These are phyloP conservation scores for Hyphopichia burtonii DNA, from an alignment of 1,139 yeast species.

Conservation along the genomic window DNA sequence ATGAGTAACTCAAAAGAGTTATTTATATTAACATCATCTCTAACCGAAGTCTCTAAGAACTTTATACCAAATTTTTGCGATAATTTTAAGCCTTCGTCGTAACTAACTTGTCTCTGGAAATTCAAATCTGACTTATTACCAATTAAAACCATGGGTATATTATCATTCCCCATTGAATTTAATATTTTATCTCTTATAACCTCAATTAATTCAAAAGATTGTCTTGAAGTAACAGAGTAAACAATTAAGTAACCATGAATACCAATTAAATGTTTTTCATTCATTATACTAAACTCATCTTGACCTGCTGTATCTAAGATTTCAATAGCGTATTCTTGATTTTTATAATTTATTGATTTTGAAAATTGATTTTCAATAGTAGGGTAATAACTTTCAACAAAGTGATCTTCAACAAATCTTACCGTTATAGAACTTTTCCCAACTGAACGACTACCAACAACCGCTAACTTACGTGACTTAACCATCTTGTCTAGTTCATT, in stretches of 20 bases:
- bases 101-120: constrained; percentile 62
- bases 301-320: constrained; percentile 95
- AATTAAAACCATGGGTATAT: constrained; percentile 75
- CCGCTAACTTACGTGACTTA: constrained; percentile 75
- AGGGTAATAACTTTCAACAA: constrained; percentile 88
- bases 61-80: constrained; percentile 64
- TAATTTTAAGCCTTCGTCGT: constrained; percentile 61
- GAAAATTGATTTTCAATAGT: constrained; percentile 89
- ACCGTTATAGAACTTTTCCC: constrained; percentile 89
- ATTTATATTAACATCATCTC: constrained; percentile 64
- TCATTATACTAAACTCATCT: constrained; percentile 84
- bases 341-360: constrained; percentile 67
- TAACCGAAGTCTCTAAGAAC: constrained; percentile 84
- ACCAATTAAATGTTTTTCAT: constrained; percentile 79
- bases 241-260: constrained; percentile 83
- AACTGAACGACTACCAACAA: constrained; percentile 87
- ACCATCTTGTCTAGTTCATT: constrained; percentile 25
- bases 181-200: constrained; percentile 82
- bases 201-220: constrained; percentile 76
- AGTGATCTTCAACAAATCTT: constrained; percentile 84
- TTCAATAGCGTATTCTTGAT: constrained; percentile 79
- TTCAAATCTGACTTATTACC: constrained; percentile 82
- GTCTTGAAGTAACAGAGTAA: constrained; percentile 77
- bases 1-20: constrained; percentile 66
- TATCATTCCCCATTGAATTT: constrained; percentile 69